Evolutionary conservation across 176 grass and related monocot genomes (phyloP).

Genomic region (Guadua angustifolia): DNA sequence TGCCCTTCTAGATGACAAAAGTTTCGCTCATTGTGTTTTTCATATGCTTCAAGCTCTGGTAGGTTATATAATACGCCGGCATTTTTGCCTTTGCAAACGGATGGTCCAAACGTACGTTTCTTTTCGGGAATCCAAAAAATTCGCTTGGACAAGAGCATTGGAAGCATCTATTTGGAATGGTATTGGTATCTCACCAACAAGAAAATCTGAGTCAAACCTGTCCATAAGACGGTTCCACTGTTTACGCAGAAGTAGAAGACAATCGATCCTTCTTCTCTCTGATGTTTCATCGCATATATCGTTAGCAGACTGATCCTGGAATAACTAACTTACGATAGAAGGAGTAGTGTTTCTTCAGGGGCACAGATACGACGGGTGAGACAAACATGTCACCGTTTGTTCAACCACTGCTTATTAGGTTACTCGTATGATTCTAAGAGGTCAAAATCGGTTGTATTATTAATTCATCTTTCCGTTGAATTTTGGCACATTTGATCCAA

Average conservation of each 20-base stretch:
- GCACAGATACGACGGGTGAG: neutral
- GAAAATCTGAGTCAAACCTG: neutral
- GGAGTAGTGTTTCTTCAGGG: neutral
- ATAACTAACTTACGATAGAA: neutral
- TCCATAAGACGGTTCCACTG: neutral
- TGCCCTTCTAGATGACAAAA: neutral
- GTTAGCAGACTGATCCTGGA: neutral
- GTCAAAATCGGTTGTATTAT: neutral
- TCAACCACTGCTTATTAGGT: constrained; percentile 25
- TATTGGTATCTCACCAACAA: neutral
- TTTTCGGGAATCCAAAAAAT: neutral
- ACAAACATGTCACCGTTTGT: constrained; percentile 21
- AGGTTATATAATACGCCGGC: neutral
- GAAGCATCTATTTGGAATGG: neutral
- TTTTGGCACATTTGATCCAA: constrained; percentile 23
- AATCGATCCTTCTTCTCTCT: neutral
- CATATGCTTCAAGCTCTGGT: neutral
- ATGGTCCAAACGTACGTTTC: neutral
- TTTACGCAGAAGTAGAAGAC: neutral
- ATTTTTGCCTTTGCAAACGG: neutral
- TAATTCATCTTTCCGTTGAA: constrained; percentile 4
- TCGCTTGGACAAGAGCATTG: neutral
- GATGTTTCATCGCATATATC: neutral
- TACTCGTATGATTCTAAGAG: constrained; percentile 16
- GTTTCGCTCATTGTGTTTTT: neutral